Base-by-base conservation (phyloP, 495 filamentous ascomycete genomes). In the Niebla homalea region DNA sequence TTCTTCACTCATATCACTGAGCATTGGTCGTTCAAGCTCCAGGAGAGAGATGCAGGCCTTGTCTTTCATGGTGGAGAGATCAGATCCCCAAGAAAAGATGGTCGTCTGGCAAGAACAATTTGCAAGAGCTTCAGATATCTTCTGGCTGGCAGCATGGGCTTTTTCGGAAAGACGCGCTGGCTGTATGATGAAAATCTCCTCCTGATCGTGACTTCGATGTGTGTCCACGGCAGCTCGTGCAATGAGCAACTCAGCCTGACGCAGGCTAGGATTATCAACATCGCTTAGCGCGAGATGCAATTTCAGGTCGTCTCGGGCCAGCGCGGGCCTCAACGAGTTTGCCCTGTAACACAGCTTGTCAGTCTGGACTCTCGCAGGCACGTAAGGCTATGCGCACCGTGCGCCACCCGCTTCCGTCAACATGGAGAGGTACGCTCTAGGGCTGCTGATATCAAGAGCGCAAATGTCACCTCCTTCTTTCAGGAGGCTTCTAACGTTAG, bases 11-110 rank as follows among this genome's bases (percentile, higher is more conserved):
- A 52, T 19, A 39, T 40, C 44, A 20, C 36, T 25, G 29, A 52
- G 43, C 26, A 52, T 36, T 16, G 50, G 21, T 14, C 25, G n/a
- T 21, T 48, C 43, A n/a, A 52, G 19, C 50, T 52, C 50, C 16
- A 52, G 35, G 14, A 52, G 50, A 23, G 50, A 52, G 36, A 52
- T 40, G 43, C 43, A 46, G 39, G 44, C 18, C 50, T 52, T 52
- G 23, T 43, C 50, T 29, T 46, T 43, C 16, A 51, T 19, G 21
- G 48, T 23, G 18, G 48, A 51, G 22, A 37, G 16, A 35, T 51
- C 48, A 43, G 48, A 44, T 40, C 48, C 48, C 48, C 48, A 51
- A 22, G 37, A 43, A 43, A 51, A 51, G 37, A 41, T 19, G 39
- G 11, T 43, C 29, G 39, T 43, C 23, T 39, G 22, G 36, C 23